A percentile compares a stretch with the other conserved stretches of the same genome.
These are phyloP conservation scores for Diplodia sapinea DNA, from an alignment of 2,329 filamentous ascomycete species.

Conservation along the genomic window DNA sequence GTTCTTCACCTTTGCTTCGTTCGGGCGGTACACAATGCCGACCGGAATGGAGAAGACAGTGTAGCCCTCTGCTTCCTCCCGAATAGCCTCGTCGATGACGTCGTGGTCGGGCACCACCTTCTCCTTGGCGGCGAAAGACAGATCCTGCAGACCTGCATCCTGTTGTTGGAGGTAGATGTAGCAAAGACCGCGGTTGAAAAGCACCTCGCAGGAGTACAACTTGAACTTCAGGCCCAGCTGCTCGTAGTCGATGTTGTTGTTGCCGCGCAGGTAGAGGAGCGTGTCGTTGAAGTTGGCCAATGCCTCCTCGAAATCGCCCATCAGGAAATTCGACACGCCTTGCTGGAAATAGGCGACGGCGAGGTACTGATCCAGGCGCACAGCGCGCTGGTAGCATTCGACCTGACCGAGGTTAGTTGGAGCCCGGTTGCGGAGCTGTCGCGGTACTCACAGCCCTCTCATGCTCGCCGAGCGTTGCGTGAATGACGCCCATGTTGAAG, in stretches of 20 bases:
- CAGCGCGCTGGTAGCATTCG: constrained; percentile 90
- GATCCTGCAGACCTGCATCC: constrained; percentile 87
- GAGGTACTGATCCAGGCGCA: constrained; percentile 90
- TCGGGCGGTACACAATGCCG: constrained; percentile 91
- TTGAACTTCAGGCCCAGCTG: constrained; percentile 95
- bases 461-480: constrained; percentile 94
- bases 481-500: constrained; percentile 98
- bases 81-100: constrained; percentile 96
- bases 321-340: constrained; percentile 95
- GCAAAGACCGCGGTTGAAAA: constrained; percentile 96
- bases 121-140: constrained; percentile 89
- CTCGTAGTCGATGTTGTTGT: constrained; percentile 97
- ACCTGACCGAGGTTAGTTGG: constrained; percentile 63
- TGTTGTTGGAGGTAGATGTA: constrained; percentile 96
- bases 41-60: constrained; percentile 98
- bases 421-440: constrained; percentile 32
- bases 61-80: constrained; percentile 94
- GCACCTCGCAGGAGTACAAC: constrained; percentile 93
- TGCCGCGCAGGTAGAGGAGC: constrained; percentile 88
- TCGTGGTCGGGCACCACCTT: constrained; percentile 96
- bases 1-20: constrained; percentile 97
- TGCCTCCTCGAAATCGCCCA: constrained; percentile 96
- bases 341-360: constrained; percentile 98
- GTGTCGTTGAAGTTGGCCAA: constrained; percentile 99
- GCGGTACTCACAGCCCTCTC: constrained; percentile 78